These are phyloP conservation scores for Nakaseomyces kungkrabaensis DNA, from an alignment of 1,139 yeast genomes.

Conservation along the genomic window DNA sequence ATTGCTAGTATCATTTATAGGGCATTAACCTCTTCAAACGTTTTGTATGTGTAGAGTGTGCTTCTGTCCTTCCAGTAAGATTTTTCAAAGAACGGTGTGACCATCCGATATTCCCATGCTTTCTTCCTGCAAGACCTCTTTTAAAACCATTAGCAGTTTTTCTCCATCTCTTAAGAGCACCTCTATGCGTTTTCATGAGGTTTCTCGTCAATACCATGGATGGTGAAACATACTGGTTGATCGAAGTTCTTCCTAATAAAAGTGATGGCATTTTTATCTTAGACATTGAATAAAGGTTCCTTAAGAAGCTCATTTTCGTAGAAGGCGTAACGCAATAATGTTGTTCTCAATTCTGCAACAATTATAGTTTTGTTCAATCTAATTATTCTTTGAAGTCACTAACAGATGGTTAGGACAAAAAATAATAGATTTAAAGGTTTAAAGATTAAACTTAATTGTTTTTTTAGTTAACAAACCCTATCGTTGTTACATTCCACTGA, in stretches of 20 bases:
- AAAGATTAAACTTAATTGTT: too few relatives aligned
- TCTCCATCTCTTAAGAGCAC: conserved; percentile 75
- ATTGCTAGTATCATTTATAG: conserved; percentile 20
- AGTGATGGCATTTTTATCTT: background rate
- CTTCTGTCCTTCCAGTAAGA: conserved; percentile 53
- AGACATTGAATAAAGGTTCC: background rate
- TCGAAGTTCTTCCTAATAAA: background rate
- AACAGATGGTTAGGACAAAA: background rate
- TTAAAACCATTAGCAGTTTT: conserved; percentile 53
- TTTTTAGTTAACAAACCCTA: too few relatives aligned
- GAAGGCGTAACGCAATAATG: too few relatives aligned
- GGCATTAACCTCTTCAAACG: conserved; percentile 43
- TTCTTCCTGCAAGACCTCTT: conserved; percentile 74
- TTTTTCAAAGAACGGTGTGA: conserved; percentile 52
- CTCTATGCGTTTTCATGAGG: conserved; percentile 34
- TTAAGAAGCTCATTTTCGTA: background rate
- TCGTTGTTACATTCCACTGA: too few relatives aligned
- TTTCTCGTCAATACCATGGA: conserved; percentile 16
- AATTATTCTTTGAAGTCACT: too few relatives aligned
- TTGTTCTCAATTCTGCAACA: too few relatives aligned
- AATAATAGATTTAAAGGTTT: background rate
- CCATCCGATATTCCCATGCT: conserved; percentile 91
- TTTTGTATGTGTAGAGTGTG: conserved; percentile 36
- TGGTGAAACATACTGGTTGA: background rate
- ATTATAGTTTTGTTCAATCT: too few relatives aligned